These are phyloP conservation scores for Nakazawaea wickerhamii DNA, from an alignment of 805 yeast species.

Conservation along the genomic window DNA sequence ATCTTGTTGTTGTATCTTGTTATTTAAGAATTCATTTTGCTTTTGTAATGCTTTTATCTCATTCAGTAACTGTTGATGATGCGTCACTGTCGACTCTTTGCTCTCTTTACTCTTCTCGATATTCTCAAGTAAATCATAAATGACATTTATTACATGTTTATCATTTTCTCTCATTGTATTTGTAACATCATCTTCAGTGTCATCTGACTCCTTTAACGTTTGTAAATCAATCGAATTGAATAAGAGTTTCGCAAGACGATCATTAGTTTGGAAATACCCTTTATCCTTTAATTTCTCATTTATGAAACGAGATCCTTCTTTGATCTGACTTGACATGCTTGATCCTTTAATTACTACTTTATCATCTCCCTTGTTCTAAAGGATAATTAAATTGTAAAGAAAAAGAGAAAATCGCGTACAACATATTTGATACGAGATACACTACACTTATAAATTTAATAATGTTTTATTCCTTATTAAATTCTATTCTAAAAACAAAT, in stretches of 20 bases:
- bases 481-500: not conserved
- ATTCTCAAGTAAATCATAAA: slow-evolving; percentile 21
- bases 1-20: not conserved
- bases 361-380: not conserved
- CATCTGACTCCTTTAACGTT: slow-evolving; percentile 3
- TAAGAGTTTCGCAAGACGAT: slow-evolving; percentile 16
- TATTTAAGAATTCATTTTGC: slow-evolving; percentile 6
- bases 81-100: slow-evolving; percentile 15
- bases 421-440: not conserved
- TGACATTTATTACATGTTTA: slow-evolving; percentile 23
- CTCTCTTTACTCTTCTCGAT: slow-evolving; percentile 19
- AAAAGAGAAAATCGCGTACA: not conserved
- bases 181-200: slow-evolving; percentile 1
- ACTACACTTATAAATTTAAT: no score
- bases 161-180: slow-evolving; percentile 24
- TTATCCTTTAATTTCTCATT: slow-evolving; percentile 22
- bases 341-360: not conserved
- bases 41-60: slow-evolving; percentile 6
- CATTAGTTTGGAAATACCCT: slow-evolving; percentile 21
- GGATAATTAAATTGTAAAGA: not conserved
- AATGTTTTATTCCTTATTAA: no score
- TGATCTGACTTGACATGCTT: slow-evolving; percentile 7
- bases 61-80: slow-evolving; percentile 1
- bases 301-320: slow-evolving; percentile 14
- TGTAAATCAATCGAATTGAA: slow-evolving; percentile 18